These are phyloP conservation scores for Phytophthora syringae DNA, from an alignment of 352 stramenopile genomes.

Conservation along the genomic window DNA sequence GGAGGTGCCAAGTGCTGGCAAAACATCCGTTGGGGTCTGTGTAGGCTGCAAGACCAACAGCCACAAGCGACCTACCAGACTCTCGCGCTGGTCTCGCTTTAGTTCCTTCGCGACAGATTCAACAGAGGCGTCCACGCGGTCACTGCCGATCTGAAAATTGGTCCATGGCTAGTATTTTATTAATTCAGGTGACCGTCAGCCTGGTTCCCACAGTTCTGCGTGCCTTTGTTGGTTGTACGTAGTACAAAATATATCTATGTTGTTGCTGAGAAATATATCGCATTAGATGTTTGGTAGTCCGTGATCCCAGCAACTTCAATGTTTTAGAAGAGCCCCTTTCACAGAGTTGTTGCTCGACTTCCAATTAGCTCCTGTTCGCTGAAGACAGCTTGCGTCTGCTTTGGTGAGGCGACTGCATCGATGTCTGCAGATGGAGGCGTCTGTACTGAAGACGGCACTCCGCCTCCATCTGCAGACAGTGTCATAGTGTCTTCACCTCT, in stretches of 20 bases:
- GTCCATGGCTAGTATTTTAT: constrained; percentile 7
- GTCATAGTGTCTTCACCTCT: too few species aligned
- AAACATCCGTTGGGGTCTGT: constrained; percentile 36
- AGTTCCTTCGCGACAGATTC: constrained; percentile 25
- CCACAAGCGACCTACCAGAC: constrained; percentile 4
- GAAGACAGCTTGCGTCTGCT: neutral
- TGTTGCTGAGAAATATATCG: too few species aligned
- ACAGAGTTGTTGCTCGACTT: too few species aligned
- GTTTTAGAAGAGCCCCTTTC: too few species aligned
- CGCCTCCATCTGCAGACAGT: too few species aligned
- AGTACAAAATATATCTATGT: too few species aligned
- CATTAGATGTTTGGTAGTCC: too few species aligned
- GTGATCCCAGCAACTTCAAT: too few species aligned
- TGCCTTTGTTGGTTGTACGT: neutral
- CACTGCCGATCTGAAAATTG: constrained; percentile 12
- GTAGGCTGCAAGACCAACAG: constrained; percentile 36
- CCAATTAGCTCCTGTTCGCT: neutral
- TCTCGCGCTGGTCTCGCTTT: constrained; percentile 30
- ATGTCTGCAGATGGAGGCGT: constrained; percentile 11
- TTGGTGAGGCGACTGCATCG: constrained; percentile 5
- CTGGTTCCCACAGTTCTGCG: neutral
- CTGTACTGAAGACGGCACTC: too few species aligned
- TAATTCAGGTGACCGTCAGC: neutral
- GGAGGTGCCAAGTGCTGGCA: constrained; percentile 35
- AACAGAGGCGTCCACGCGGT: constrained; percentile 24